A percentile compares a stretch with the other conserved stretches of the same genome.
These are phyloP conservation scores for Ambrosia hybrid DNA, from an alignment of 140 eudicot genomes.

Conservation along the genomic window DNA sequence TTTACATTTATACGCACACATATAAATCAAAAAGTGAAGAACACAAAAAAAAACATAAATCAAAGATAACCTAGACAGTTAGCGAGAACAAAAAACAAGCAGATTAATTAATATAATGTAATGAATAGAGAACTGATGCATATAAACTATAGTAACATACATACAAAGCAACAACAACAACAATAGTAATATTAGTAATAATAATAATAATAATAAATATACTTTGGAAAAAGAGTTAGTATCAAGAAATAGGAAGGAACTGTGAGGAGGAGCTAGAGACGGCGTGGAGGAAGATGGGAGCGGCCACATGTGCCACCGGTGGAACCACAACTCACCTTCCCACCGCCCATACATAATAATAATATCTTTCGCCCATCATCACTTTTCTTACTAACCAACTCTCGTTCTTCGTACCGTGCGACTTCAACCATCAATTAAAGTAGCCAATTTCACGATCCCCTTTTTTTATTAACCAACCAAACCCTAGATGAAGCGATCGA, in stretches of 20 bases:
- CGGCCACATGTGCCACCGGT: conserved; percentile 67
- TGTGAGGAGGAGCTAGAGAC: conserved; percentile 36
- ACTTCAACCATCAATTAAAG: conserved; percentile 25
- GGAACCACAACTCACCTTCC: conserved; percentile 41
- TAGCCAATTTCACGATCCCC: conserved; percentile 35
- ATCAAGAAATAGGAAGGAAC: conserved; percentile 32
- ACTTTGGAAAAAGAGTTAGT: conserved; percentile 52
- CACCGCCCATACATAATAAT: conserved; percentile 44
- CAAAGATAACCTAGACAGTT: conserved; percentile 1
- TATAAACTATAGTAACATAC: background rate
- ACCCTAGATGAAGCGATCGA: conserved; percentile 30
- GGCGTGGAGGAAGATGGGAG: conserved; percentile 51
- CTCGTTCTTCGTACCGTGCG: conserved; percentile 26
- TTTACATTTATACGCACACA: background rate
- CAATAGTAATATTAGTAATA: no score
- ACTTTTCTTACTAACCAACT: conserved; percentile 11
- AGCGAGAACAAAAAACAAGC: background rate
- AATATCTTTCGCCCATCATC: conserved; percentile 23
- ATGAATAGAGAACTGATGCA: background rate
- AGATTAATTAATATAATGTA: background rate
- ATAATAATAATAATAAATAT: background rate
- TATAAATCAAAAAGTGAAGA: no score
- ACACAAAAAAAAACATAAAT: background rate
- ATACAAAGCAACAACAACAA: background rate
- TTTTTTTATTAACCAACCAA: background rate